Base-by-base conservation (phyloP, 306 rosid species). In the Ceratonia siliqua region DNA sequence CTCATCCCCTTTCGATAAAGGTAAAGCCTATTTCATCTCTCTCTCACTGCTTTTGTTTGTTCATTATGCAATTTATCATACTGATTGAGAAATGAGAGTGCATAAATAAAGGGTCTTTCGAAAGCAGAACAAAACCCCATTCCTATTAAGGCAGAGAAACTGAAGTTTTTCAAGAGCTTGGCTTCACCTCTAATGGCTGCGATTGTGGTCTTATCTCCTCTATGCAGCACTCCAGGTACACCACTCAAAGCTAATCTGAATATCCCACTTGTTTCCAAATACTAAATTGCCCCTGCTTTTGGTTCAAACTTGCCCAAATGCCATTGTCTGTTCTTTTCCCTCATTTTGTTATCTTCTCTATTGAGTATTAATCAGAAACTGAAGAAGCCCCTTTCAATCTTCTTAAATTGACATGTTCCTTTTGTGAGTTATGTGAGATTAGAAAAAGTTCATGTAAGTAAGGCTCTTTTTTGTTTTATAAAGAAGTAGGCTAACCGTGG, bases 171-270 rank as follows among this genome's bases (percentile, higher is more conserved):
- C 45, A 86, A 74, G 72, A 78, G 58, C 79, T 57, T 90, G 72
- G 86, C 78, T 79, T 86, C 91, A 56, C 90, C 93, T 39, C 64
- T 88, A 73, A 76, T 81, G 77, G 87, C 93, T 76, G 84, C 87
- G 0, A 27, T 87, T 54, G 81, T 90, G 0, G 70, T 71, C 79
- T 80, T 90, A 53, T 83, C 96, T 82, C 93, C 93, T 13, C 28
- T 90, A 64, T 81, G 73, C 72, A 36, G 2, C 59, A 63, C 85
- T 45, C 92, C 91, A 74, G 83, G 91, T 87, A 20, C 70, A 3
- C 35, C 28, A 18, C 21, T 55, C 62, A 62, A 50, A 68, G 7
- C 67, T 52, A 52, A n/a, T 59, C 39, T 62, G 42, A 72, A 6
- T 63, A 48, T 30, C 36, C 35, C 4, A 4, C 8, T 45, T 7